Evolutionary conservation across 225 moss, liverwort and hornwort species (phyloP).

Genomic region (Physcomitrium patens): DNA sequence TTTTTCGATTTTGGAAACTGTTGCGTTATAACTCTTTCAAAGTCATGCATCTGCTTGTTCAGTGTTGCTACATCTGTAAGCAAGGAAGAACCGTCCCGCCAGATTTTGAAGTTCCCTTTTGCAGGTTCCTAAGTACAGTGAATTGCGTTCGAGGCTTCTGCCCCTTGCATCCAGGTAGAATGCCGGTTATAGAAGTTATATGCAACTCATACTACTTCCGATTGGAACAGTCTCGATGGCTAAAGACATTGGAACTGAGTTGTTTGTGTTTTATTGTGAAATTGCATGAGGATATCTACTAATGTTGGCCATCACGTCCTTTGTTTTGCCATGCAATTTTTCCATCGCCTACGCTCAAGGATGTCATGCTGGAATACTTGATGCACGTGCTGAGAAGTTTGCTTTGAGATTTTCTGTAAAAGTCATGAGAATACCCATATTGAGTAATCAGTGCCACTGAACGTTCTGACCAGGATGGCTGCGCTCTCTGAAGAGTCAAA

Average conservation of each 20-base stretch:
- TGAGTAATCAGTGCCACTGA: constrained; percentile 26
- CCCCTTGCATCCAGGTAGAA: constrained; percentile 82
- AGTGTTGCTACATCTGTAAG: constrained; percentile 8
- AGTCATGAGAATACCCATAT: not conserved
- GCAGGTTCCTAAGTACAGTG: constrained; percentile 82
- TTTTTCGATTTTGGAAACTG: not conserved
- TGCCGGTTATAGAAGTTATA: not conserved
- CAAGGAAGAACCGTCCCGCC: constrained; percentile 16
- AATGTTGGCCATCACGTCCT: constrained; percentile 6
- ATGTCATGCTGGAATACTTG: constrained; percentile 11
- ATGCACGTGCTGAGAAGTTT: constrained; percentile 3
- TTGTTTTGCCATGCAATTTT: constrained; percentile 20
- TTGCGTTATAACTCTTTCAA: constrained; percentile 15
- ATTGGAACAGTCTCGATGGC: not conserved
- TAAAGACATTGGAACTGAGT: constrained; percentile 13
- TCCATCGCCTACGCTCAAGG: not conserved
- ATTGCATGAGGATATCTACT: not conserved
- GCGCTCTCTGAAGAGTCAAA: constrained; percentile 69
- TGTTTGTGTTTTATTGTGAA: not conserved
- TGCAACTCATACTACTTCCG: not conserved
- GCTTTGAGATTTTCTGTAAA: constrained; percentile 14
- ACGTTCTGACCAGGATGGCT: constrained; percentile 68
- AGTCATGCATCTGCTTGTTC: constrained; percentile 10
- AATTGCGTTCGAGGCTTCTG: constrained; percentile 72
- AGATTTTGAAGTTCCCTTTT: constrained; percentile 10